Base-by-base conservation (phyloP, 164 flowering plant genomes). In the Tetracentron sinense region DNA sequence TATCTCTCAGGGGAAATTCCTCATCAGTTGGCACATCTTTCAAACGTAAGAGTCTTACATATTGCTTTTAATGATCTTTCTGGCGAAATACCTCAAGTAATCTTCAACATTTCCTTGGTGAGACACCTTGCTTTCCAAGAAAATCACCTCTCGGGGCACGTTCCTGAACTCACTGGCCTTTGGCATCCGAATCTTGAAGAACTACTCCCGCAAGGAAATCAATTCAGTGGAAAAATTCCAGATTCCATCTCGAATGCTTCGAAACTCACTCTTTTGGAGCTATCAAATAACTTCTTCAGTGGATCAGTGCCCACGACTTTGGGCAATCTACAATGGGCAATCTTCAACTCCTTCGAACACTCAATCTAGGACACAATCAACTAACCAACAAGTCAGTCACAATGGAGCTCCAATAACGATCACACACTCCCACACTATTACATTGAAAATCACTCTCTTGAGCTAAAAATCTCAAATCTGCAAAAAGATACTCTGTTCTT, bases 241-340 rank as follows among this genome's bases (percentile, higher is more conserved):
- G 4, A 15, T 54, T 28, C 21, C 2, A 54, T 54, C 58, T 54
- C 58, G 7, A 54, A 27, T 54, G 58, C 58, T 19, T 27, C 58
- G 3, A 54, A n/a, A 19, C 58, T 54, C 22, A 29, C 21, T 29
- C 19, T 54, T 6, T 29, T 54, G 29, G 35, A 29, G 38, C 58
- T 54, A 54, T 54, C 35, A 28, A 15, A 16, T 7, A 54, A 54
- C 30, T n/a, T 16, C 22, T 54, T 54, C 7, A 54, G 33, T 29
- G 58, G 58, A 7, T 17, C 58, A 16, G 58, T 54, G 14, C 58
- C 58, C 21, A 54, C 19, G 21, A 29, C 20, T 54, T 54, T 54
- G 35, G 58, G 58, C n/a, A 54, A 19, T 54, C 23, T 54, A 28
- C 58, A n/a, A n/a, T n/a, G n/a, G n/a, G n/a, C n/a, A n/a, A n/a